Evolutionary conservation across 2,329 filamentous ascomycete species (phyloP).

Genomic region (Magnaporthales sp.): DNA sequence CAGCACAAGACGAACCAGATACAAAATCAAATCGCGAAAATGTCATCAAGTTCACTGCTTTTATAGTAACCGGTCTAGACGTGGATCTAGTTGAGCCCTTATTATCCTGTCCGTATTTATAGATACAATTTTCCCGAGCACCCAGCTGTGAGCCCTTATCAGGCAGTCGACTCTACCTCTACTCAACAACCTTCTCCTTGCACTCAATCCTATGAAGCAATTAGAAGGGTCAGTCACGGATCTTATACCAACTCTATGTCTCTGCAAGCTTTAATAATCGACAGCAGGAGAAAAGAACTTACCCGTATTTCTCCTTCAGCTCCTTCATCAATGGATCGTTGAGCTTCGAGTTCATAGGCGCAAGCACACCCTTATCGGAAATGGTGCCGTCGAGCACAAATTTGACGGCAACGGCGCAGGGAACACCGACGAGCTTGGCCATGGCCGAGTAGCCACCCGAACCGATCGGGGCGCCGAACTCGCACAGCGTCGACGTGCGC

Average conservation of each 20-base stretch:
- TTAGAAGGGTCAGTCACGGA: background rate
- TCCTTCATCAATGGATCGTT: constrained; percentile 65
- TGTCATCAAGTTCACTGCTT: background rate
- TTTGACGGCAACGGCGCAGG: constrained; percentile 51
- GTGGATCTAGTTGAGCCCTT: background rate
- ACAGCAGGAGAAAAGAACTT: background rate
- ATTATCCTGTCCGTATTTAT: background rate
- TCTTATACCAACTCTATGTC: background rate
- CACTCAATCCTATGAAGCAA: constrained; percentile 12
- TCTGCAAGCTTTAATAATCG: background rate
- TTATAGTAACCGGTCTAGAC: background rate
- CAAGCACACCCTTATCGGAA: constrained; percentile 54
- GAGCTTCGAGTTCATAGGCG: constrained; percentile 57
- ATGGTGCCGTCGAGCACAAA: constrained; percentile 58
- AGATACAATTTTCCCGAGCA: background rate
- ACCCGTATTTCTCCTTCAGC: constrained; percentile 65
- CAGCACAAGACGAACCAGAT: background rate
- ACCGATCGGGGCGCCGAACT: constrained; percentile 68
- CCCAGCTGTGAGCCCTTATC: background rate
- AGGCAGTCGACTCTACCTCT: background rate
- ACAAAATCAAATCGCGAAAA: background rate
- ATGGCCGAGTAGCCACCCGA: constrained; percentile 72
- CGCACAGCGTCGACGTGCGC: constrained; percentile 69
- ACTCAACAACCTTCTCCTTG: constrained; percentile 14
- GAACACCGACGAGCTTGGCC: constrained; percentile 70